Evolutionary conservation across 2,329 filamentous ascomycete genomes (phyloP).

Genomic region (Rhynchosporium graminicola): DNA sequence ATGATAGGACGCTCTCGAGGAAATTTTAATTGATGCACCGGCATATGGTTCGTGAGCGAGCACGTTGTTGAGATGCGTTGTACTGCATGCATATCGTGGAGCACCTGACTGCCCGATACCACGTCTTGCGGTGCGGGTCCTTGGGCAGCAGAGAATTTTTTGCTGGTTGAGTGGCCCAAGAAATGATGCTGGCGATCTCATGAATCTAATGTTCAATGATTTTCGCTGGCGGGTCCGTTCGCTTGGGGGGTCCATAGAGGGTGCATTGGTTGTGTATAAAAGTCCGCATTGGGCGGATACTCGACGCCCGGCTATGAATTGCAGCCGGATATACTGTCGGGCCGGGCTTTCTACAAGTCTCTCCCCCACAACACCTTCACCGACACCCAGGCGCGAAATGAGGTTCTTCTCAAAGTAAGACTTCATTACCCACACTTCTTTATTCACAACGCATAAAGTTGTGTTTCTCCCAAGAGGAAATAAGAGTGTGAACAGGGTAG

Average conservation of each 20-base stretch:
- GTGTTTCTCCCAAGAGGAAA: constrained; percentile 6
- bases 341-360: constrained; percentile 5
- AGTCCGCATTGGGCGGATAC: constrained; percentile 10
- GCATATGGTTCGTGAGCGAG: constrained; percentile 19
- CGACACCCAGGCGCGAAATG: constrained; percentile 20
- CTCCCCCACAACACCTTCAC: constrained; percentile 23
- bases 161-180: constrained; percentile 15
- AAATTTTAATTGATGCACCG: constrained; percentile 21
- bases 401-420: constrained; percentile 17
- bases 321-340: constrained; percentile 20
- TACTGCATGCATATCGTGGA: constrained; percentile 12
- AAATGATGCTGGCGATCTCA: constrained; percentile 7
- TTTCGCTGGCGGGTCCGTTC: constrained; percentile 10
- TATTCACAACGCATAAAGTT: constrained; percentile 16
- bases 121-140: constrained; percentile 15
- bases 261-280: constrained; percentile 15
- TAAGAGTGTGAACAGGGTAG: constrained; percentile 10
- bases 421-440: constrained; percentile 17
- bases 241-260: constrained; percentile 18
- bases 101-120: constrained; percentile 22
- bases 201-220: constrained; percentile 12
- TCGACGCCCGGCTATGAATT: constrained; percentile 8
- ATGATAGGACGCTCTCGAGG: constrained; percentile 18
- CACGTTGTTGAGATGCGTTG: constrained; percentile 18
- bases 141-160: constrained; percentile 11